A percentile compares a stretch with the other conserved stretches of the same genome.
Evolutionary conservation across 768 basidiomycete genomes (phyloP).

Genomic region (Xerocomellus chrysenteron): DNA sequence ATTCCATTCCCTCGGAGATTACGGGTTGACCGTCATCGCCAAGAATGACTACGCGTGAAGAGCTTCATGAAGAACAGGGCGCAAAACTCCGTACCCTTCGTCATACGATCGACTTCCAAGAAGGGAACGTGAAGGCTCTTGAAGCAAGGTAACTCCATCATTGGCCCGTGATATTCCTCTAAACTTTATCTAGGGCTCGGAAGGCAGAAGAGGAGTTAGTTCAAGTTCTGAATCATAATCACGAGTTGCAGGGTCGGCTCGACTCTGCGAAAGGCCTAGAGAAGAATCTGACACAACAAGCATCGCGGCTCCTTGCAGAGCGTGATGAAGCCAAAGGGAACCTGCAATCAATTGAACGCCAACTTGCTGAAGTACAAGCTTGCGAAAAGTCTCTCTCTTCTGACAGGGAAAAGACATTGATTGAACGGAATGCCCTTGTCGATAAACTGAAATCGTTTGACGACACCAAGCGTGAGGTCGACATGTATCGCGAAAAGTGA

Average conservation of each 20-base stretch:
- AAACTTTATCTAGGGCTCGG: constrained; percentile 14
- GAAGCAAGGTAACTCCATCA: constrained; percentile 25
- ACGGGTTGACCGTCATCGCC: constrained; percentile 8
- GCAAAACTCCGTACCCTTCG: constrained; percentile 30
- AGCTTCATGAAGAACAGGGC: constrained; percentile 23
- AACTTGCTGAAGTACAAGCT: constrained; percentile 17
- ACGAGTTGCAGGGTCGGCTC: constrained; percentile 30
- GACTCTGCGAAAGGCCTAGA: constrained; percentile 25
- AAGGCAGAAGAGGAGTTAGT: constrained; percentile 21
- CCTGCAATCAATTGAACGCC: constrained; percentile 12
- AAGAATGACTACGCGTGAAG: constrained; percentile 26
- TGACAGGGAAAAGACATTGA: constrained; percentile 13
- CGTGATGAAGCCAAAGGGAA: constrained; percentile 21
- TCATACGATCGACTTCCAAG: constrained; percentile 31
- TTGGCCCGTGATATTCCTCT: constrained; percentile 2
- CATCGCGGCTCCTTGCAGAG: constrained; percentile 25
- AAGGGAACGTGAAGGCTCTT: constrained; percentile 24
- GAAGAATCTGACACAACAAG: constrained; percentile 25
- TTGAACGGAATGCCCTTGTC: constrained; percentile 19
- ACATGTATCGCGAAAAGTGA: constrained; percentile 27
- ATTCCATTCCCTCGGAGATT: constrained; percentile 14
- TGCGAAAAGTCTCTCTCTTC: constrained; percentile 17
- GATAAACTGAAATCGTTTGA: constrained; percentile 24
- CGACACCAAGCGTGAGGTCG: constrained; percentile 17
- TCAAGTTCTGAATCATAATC: constrained; percentile 20